Percentiles rank a stretch among this genome's conserved stretches.
Evolutionary conservation across 2,329 filamentous ascomycete genomes (phyloP).

Genomic region (Ophiostoma quercus): DNA sequence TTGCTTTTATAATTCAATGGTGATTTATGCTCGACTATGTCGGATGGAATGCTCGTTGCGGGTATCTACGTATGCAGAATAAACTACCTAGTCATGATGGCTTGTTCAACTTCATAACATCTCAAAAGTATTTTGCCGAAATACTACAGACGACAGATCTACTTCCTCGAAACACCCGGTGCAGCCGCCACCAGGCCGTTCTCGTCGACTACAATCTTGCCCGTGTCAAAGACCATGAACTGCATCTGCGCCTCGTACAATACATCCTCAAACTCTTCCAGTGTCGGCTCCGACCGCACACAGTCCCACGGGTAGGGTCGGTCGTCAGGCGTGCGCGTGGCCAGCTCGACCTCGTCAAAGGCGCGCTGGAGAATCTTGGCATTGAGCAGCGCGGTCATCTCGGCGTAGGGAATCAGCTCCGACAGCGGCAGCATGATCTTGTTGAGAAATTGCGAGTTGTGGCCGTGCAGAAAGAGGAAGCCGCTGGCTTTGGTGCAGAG

Average conservation of each 20-base stretch:
- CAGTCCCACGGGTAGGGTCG: background rate
- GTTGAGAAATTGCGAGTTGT: background rate
- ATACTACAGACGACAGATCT: too few species aligned
- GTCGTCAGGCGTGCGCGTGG: background rate
- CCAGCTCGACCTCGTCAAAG: background rate
- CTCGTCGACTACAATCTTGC: background rate
- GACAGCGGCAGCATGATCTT: background rate
- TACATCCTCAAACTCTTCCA: background rate
- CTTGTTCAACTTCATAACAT: too few species aligned
- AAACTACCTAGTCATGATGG: too few species aligned
- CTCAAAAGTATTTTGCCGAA: too few species aligned
- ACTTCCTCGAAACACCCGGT: too few species aligned
- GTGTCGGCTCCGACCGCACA: background rate
- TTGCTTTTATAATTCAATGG: too few species aligned
- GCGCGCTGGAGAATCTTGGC: background rate
- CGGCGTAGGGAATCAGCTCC: background rate
- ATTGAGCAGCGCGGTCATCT: background rate
- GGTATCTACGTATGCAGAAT: too few species aligned
- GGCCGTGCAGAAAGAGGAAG: background rate
- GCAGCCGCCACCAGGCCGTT: background rate
- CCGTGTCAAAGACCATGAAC: background rate
- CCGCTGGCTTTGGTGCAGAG: background rate
- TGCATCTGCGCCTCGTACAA: background rate
- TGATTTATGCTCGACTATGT: too few species aligned
- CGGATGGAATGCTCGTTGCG: too few species aligned